Conservation (phyloP, 1,139 yeast genomes). For the Geotrichum siamense region DNA sequence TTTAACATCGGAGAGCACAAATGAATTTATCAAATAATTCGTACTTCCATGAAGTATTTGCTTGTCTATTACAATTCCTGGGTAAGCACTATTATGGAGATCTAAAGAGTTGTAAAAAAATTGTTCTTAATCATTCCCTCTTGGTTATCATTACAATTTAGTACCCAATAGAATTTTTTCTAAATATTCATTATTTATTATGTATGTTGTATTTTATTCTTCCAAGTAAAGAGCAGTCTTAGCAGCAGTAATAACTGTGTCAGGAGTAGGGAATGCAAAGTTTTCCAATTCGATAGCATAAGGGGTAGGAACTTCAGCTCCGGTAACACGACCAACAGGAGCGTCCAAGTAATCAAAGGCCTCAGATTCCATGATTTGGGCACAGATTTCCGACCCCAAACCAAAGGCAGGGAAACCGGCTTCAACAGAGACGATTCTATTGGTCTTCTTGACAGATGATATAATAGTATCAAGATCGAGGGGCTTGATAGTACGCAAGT, state of each 20-base stretch:
- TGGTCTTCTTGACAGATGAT: constrained; percentile 90
- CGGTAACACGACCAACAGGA: constrained; percentile 97
- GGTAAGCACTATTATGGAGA: no score
- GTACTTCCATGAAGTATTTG: no score
- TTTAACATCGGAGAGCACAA: no score
- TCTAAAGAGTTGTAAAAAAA: no score
- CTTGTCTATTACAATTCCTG: no score
- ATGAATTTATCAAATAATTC: no score
- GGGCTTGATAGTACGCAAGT: constrained; percentile 96
- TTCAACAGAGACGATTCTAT: constrained; percentile 93
- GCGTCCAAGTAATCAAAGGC: constrained; percentile 98
- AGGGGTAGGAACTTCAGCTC: constrained; percentile 99
- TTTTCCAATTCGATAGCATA: constrained; percentile 95
- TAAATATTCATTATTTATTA: no score
- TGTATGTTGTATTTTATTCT: constrained; percentile 23
- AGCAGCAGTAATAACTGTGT: constrained; percentile 82
- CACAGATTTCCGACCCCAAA: constrained; percentile 96
- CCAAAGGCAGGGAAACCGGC: constrained; percentile 98
- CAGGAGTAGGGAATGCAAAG: constrained; percentile 97
- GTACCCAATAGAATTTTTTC: no score
- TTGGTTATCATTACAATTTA: no score
- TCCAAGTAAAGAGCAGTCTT: constrained; percentile 80
- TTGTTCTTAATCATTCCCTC: no score
- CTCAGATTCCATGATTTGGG: constrained; percentile 97
- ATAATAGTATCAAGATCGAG: constrained; percentile 82